Evolutionary conservation across 2,329 filamentous ascomycete species (phyloP).

Genomic region (Xylaria sp.): DNA sequence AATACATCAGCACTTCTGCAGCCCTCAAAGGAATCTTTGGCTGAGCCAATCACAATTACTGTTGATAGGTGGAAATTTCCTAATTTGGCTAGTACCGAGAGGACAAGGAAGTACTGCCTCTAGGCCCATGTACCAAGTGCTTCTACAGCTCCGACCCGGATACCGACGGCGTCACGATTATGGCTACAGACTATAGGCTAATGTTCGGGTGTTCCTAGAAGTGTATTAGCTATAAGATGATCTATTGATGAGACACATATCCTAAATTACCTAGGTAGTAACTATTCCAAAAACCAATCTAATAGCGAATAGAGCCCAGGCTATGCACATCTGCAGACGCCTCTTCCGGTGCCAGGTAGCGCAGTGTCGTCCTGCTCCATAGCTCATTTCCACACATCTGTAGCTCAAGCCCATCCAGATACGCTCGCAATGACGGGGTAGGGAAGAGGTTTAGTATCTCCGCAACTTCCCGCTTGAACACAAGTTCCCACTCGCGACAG

Average conservation of each 20-base stretch:
- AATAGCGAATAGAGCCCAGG: background rate
- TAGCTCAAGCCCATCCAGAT: constrained; percentile 26
- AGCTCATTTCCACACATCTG: constrained; percentile 33
- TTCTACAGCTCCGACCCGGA: background rate
- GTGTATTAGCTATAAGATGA: background rate
- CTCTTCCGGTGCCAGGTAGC: constrained; percentile 19
- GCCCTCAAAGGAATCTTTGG: background rate
- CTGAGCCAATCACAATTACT: constrained; percentile 3
- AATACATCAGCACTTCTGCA: background rate
- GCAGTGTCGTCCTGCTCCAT: constrained; percentile 28
- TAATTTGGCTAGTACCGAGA: constrained; percentile 1
- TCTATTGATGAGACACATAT: background rate
- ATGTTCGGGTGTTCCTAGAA: background rate
- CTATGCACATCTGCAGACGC: background rate
- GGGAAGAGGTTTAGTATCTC: constrained; percentile 10
- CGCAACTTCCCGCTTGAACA: constrained; percentile 39
- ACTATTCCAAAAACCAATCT: background rate
- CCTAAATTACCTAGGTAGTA: background rate
- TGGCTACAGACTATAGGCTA: too few species aligned
- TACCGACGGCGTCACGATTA: background rate
- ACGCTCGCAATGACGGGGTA: constrained; percentile 18
- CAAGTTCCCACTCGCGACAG: constrained; percentile 50
- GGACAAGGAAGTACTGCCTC: background rate
- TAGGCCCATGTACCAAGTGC: background rate
- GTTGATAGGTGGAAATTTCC: background rate